Evolutionary conservation across 768 basidiomycete genomes (phyloP), one percentile per base, ranked within the genome.

Genomic region (Rhodotorula diobovata): DNA sequence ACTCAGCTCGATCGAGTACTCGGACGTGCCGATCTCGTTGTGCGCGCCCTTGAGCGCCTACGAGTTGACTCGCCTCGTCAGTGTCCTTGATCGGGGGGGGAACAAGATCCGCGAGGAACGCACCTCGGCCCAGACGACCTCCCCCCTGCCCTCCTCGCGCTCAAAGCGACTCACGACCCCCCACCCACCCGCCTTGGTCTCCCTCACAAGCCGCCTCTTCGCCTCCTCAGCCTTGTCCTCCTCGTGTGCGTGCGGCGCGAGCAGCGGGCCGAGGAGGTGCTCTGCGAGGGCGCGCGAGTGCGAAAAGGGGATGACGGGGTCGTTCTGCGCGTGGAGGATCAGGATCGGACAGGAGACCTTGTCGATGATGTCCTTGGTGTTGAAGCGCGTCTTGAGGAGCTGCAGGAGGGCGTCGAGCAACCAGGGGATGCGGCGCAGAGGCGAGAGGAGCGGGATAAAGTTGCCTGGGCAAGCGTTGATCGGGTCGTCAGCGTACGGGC

Each of bases 321-420:
- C 74, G 59, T 75, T 61, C 1, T 57, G 65, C 3, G 74, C 71
- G 53, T 75, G 74, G 20, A 75, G 68, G 61, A 75, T 66, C 14
- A 75, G 66, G 46, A 72, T 62, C 2, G 68, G 74, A 23, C 37
- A 61, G 0, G 25, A 4, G 37, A 75, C n/a, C 3, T 23, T 50
- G 70, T 75, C 54, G 37, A 72, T 70, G 23, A 72, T 43, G 32
- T 50, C 46, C 8, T 54, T 21, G 14, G 74, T 72, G 66, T 75
- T 66, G 50, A 75, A 67, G 30, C 54, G 63, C 16, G 74, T 70
- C 14, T 55, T 48, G 10, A 75, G 62, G 0, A 67, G 45, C 8
- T 28, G 43, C 4, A 70, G 35, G 50, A 75, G 63, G 0, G 21
- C 12, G 28, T 63, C 39, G 35, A 72, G 60, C 9, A 71, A 46